Base-by-base conservation (phyloP, 306 rosid species). In the Senna tora region DNA sequence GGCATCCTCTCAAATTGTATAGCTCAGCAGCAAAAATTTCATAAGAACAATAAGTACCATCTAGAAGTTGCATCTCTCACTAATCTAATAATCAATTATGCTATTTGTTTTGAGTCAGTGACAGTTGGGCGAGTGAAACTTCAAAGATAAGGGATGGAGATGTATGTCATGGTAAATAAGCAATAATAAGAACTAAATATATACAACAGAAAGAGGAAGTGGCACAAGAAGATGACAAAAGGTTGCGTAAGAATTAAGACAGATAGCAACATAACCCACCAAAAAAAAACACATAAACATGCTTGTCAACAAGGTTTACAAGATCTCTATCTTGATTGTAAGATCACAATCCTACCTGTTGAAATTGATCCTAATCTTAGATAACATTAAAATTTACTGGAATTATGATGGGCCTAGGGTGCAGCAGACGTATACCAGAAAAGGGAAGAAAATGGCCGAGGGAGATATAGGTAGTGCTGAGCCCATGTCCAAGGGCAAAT, bases 1-100 rank as follows among this genome's bases (percentile, higher is more conserved):
- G 58, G 50, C 50, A 81, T 34, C 74, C 77, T 46, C 43, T 34
- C 8, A 14, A 20, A 39, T n/a, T n/a, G n/a, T n/a, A n/a, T 13
- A 46, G 53, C 65, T 38, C 43, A 21, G 54, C 53, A 13, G 71
- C 42, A 52, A 11, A 42, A 69, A 6, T 59, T 28, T 60, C 59
- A 52, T 58, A 17, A 38, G 51, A 58, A 55, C 25, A 34, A 58
- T 57, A n/a, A 67, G 7, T 50, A 46, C 10, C 28, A 41, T 12
- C 39, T 16, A 12, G 11, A 10, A 14, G 17, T 17, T 50, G 73
- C 47, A 5, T 33, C 73, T 51, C 21, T 50, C 8, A 1, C 21
- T 25, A 25, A 3, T 25, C 30, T 25, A 36, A 36, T 36, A 36
- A 36, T 25, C 30, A 25, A 25, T 16, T 68, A 34, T 50, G 51